Evolutionary conservation across 75 land plant species (phyloP).

Genomic region (Larix kaempferi): DNA sequence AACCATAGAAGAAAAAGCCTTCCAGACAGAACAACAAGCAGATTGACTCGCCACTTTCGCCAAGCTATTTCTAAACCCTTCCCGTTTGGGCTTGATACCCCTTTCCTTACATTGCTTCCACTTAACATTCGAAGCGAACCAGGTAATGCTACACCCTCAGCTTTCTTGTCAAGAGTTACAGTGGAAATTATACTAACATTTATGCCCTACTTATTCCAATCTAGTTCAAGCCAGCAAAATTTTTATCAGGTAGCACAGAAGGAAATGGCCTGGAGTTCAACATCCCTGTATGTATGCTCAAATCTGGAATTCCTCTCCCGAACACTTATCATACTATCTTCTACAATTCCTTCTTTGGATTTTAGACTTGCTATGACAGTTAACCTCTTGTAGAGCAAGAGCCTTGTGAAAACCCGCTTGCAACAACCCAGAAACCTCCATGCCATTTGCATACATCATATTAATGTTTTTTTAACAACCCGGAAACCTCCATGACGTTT

Average conservation of each 20-base stretch:
- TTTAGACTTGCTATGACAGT: too few species aligned
- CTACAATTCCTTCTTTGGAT: neutral
- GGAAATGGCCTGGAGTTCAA: slow-evolving; percentile 1
- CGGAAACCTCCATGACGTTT: too few species aligned
- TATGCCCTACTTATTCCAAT: slow-evolving; percentile 20
- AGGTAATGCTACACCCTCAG: slow-evolving; percentile 56
- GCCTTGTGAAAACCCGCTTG: too few species aligned
- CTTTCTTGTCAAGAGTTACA: slow-evolving; percentile 36
- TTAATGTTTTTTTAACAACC: too few species aligned
- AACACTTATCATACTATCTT: neutral
- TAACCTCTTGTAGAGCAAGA: too few species aligned
- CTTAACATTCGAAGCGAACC: slow-evolving; percentile 59
- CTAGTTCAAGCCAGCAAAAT: slow-evolving; percentile 14
- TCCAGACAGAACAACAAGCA: slow-evolving; percentile 58
- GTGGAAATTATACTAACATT: slow-evolving; percentile 16
- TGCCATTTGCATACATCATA: too few species aligned
- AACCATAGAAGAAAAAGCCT: slow-evolving; percentile 93
- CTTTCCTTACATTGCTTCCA: slow-evolving; percentile 26
- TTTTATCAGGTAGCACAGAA: slow-evolving; percentile 4
- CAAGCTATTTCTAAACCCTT: slow-evolving; percentile 16
- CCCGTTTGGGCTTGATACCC: slow-evolving; percentile 21
- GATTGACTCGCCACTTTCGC: slow-evolving; percentile 23
- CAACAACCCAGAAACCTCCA: too few species aligned
- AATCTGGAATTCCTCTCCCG: neutral
- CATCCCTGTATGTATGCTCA: neutral